Base-by-base conservation (phyloP, 371 early-diverging fungal genomes). In the Nematocida sp. region DNA sequence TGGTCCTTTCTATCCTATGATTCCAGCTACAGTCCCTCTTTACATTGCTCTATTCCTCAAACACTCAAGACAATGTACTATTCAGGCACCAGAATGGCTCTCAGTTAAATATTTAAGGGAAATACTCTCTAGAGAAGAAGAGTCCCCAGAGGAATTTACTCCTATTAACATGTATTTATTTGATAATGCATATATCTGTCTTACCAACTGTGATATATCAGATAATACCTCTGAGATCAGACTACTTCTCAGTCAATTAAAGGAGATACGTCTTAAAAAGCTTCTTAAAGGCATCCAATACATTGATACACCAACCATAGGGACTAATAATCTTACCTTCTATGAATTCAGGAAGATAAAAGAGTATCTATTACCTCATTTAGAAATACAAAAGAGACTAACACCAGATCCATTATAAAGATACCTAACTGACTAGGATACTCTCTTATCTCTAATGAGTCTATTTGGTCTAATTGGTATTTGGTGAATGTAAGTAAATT, bases 301-400 rank as follows among this genome's bases (percentile, higher is more conserved):
- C 48, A 70, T 70, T 25, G 74, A 70, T 34, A 70, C 74, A 1
- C 25, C 58, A 1, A 37, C 60, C 0, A 70, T 70, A 47, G 74
- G 74, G 35, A 60, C 45, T 29, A 70, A 70, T 47, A 55, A 60
- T 34, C 47, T 70, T 7, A 70, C 74, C 15, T 60, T 70, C 53
- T 57, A 49, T 49, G 74, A 70, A 49, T 70, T 70, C 49, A 47
- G 74, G 38, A 57, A 37, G 40, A 70, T 70, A n/a, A 70, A 70
- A 49, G 74, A 70, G 31, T 70, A 70, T 32, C 7, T 70, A 1
- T 7, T 60, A 7, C 74, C 74, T 3, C 74, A 70, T 21, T 7
- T 70, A 25, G n/a, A 7, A 4, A 70, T 57, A n/a, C 51, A 57
- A 35, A 63, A 46, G 38, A 17, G 5, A 15, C 21, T 46, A 19